Conservation (phyloP, 805 yeast genomes). For the Tetrapisispora fleetii region DNA sequence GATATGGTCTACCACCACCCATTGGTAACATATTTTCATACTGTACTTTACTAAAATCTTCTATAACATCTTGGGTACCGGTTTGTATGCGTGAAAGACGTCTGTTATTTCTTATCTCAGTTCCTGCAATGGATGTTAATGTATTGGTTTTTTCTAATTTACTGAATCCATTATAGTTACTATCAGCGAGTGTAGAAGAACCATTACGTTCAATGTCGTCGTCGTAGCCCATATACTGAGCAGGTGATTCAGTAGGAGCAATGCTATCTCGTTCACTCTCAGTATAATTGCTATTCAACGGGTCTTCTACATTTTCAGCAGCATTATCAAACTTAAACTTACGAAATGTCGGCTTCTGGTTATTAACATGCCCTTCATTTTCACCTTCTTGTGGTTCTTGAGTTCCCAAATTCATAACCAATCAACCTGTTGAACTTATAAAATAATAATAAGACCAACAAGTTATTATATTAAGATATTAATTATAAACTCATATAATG, state of each 20-base stretch:
- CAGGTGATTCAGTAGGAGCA: not conserved
- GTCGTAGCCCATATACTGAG: not conserved
- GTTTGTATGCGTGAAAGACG: constrained; percentile 11
- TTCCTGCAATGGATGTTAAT: constrained; percentile 10
- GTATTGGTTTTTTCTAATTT: constrained; percentile 6
- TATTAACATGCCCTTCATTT: not conserved
- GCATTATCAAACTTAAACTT: not conserved
- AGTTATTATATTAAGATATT: too few species aligned
- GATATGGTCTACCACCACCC: constrained; percentile 61
- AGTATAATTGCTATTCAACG: not conserved
- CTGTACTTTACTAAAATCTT: constrained; percentile 5
- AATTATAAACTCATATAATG: too few species aligned
- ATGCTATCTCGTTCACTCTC: not conserved
- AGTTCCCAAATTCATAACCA: not conserved
- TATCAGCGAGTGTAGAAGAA: not conserved
- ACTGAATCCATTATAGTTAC: not conserved
- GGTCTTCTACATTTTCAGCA: not conserved
- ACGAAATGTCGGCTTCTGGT: not conserved
- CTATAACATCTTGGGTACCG: constrained; percentile 7
- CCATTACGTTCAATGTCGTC: not conserved
- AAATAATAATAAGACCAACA: not conserved
- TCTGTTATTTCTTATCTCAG: constrained; percentile 7
- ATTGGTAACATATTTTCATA: constrained; percentile 34
- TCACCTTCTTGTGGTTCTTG: not conserved
- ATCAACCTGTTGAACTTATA: not conserved